These are phyloP conservation scores for Phytophthora sansomeana DNA, from an alignment of 352 stramenopile species.

Conservation along the genomic window DNA sequence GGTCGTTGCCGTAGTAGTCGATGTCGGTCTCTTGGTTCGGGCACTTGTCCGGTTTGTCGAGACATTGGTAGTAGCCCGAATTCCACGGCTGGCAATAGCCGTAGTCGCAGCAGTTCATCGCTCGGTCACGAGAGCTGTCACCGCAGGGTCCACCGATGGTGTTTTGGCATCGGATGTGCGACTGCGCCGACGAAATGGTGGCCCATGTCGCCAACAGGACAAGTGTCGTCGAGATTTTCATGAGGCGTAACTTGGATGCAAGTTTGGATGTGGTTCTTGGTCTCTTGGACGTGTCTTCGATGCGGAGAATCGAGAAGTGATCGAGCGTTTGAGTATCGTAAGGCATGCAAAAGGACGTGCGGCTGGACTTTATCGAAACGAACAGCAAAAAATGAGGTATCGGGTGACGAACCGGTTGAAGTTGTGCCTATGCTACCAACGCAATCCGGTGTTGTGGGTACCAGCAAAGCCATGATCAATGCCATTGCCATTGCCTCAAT, in stretches of 20 bases:
- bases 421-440: background rate
- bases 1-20: conserved; percentile 60
- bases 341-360: background rate
- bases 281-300: conserved; percentile 25
- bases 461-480: too few relatives aligned
- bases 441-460: conserved; percentile 15
- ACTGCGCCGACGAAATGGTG: conserved; percentile 34
- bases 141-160: conserved; percentile 48
- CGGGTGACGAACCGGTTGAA: conserved; percentile 15
- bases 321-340: background rate
- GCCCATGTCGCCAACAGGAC: conserved; percentile 13
- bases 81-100: conserved; percentile 78
- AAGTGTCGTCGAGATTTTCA: conserved; percentile 18
- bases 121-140: conserved; percentile 41
- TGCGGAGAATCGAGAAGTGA: conserved; percentile 26
- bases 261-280: conserved; percentile 4
- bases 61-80: conserved; percentile 66
- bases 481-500: background rate
- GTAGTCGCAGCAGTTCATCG: conserved; percentile 47
- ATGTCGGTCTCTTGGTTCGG: conserved; percentile 59
- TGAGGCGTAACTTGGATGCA: conserved; percentile 20
- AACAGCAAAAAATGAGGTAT: conserved; percentile 26
- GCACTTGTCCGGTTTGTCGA: conserved; percentile 49
- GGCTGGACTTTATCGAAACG: conserved; percentile 25
- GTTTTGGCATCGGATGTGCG: conserved; percentile 55